phyloP scores from a whole-genome alignment of 768 basidiomycete species.

The Amanita brunnescens region DNA sequence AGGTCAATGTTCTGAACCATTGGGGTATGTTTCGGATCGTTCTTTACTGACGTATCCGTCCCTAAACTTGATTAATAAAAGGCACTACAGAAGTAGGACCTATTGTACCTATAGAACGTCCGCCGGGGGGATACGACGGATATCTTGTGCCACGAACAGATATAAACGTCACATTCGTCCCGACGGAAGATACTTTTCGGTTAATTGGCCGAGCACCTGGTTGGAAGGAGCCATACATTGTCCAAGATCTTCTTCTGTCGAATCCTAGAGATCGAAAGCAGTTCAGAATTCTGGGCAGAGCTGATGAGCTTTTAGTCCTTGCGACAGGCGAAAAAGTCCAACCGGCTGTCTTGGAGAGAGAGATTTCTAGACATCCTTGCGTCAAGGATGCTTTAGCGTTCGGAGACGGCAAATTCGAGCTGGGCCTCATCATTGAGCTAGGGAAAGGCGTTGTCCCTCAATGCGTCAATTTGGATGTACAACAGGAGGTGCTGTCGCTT shows the following conservation, averaged over 20 bases:
- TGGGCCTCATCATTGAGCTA: constrained; percentile 31
- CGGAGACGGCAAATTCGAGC: constrained; percentile 24
- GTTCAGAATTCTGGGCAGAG: constrained; percentile 27
- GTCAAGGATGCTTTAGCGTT: constrained; percentile 30
- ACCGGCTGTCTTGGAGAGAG: constrained; percentile 23
- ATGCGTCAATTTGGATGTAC: not conserved
- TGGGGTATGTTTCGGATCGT: constrained; percentile 23
- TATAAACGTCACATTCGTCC: constrained; percentile 19
- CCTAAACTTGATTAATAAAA: constrained; percentile 4
- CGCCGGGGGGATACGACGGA: constrained; percentile 26
- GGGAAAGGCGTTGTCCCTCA: constrained; percentile 2
- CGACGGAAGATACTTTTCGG: constrained; percentile 19
- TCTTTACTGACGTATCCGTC: not conserved
- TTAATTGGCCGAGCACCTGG: constrained; percentile 25
- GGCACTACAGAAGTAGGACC: constrained; percentile 30
- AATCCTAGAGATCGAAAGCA: constrained; percentile 24
- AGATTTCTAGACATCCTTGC: constrained; percentile 25
- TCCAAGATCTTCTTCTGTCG: constrained; percentile 28
- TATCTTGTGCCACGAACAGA: constrained; percentile 29
- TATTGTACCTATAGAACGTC: constrained; percentile 25
- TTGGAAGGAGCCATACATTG: constrained; percentile 23
- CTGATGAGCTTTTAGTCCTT: constrained; percentile 34
- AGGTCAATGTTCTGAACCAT: constrained; percentile 30
- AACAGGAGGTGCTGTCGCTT: not conserved
- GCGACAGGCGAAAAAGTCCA: constrained; percentile 35